Evolutionary conservation across 2,329 filamentous ascomycete genomes (phyloP), one percentile per base, ranked within the genome.

Genomic region (Emericellopsis cladophorae): DNA sequence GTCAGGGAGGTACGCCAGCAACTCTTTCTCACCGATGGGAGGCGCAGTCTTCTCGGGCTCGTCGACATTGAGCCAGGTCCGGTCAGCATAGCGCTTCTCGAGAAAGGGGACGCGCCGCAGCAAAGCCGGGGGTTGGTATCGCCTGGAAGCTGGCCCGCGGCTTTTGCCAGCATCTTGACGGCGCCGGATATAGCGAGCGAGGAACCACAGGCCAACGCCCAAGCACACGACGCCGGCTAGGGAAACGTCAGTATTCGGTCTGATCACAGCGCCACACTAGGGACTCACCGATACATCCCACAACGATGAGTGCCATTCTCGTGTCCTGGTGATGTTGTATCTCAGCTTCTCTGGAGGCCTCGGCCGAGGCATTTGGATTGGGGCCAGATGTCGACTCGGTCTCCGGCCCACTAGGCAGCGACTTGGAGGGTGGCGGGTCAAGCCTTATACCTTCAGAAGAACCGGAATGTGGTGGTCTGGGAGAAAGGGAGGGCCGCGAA

Each of bases 41-140:
- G n/a, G n/a, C n/a, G 14, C 16, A 10, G 9, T 39, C 23, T 39
- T 39, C 37, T 39, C 37, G 22, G 12, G 16, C n/a, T 54, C 53
- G 26, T 55, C 50, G 18, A 62, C 51, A 15, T 54, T 57, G 38
- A 54, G 50, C 60, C 58, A 62, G 40, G 51, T 48, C n/a, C 51
- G 50, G 21, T 56, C 54, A 2, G 54, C 53, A 15, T 64, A 44
- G 21, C 49, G 49, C 6, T 51, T 52, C 42, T 59, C 53, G 15
- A 66, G 44, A 38, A 64, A 60, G 1, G 65, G 59, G 0, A 67
- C 45, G 32, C 52, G 18, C 58, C 55, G 50, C 59, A 65, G 37
- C 9, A 29, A 9, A 29, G 26, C 3, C 9, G 26, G 12, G 26
- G 26, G 9, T 9, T 7, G 26, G 7, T 9, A 12, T 12, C 26